Base-by-base conservation (phyloP, 805 yeast species). In the Candida sonorensis region DNA sequence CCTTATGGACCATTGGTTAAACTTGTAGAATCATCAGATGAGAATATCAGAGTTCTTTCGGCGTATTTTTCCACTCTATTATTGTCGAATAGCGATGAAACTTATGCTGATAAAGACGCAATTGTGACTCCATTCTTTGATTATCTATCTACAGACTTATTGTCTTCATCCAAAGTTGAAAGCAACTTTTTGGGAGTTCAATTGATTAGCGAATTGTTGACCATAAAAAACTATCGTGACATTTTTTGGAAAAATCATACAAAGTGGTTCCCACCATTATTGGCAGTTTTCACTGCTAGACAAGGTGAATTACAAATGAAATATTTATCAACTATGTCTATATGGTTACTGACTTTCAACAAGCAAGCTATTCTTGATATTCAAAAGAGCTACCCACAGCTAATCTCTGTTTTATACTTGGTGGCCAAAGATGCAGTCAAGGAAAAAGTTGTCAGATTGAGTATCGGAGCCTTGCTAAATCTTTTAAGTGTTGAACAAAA, bases 321-420 rank as follows among this genome's bases (percentile, higher is more conserved):
- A 55, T 92, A 92, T 61, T 74, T 83, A 48, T 67, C 80, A 5
- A 69, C 90, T 42, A 67, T 92, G 52, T 67, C 80, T 15, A 64
- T 85, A 29, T 92, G 98, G 98, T 66, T 87, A 33, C 65, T 86
- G 40, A 76, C 95, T 4, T 92, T 90, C 62, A 80, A 75, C 54
- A 57, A 57, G n/a, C 42, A 53, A 28, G 66, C 76, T 24, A 69
- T 77, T 37, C 44, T 46, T 40, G 68, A 57, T 40, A 64, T 70
- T 45, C 71, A 66, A 38, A 61, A 60, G 48, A 68, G 61, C 44
- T 84, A 62, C 60, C 74, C 65, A n/a, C 72, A 62, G 40, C 59
- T 71, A 51, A 70, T 72, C 34, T 77, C 64, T 29, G 65, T 51
- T 56, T 67, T 69, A 61, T 66, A 72, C 40, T 58, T 59, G 24